A percentile compares a stretch with the other conserved stretches of the same genome.
Evolutionary conservation across 306 rosid species (phyloP).

Genomic region (Arachis stenosperma): DNA sequence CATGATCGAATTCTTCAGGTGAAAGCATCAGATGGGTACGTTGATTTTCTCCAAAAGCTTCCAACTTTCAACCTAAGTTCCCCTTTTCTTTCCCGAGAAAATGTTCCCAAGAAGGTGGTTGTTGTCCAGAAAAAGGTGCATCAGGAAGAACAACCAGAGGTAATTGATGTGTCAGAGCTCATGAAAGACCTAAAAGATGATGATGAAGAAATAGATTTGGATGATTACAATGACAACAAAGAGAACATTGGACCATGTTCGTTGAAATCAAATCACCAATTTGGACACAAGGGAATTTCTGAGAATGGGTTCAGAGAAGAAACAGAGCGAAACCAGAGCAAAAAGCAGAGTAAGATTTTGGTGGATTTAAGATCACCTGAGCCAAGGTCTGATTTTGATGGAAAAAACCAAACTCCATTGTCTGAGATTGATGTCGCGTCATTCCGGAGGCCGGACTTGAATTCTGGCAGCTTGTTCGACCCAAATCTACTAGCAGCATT

Average conservation of each 20-base stretch:
- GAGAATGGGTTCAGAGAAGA: conserved; percentile 32
- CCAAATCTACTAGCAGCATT: conserved; percentile 76
- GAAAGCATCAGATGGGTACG: conserved; percentile 59
- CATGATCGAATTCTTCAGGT: conserved; percentile 76
- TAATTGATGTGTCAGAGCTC: conserved; percentile 53
- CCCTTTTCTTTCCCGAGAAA: conserved; percentile 42
- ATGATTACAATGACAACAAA: conserved; percentile 53
- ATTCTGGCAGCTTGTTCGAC: conserved; percentile 80
- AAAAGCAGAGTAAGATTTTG: conserved; percentile 33
- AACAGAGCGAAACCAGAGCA: conserved; percentile 35
- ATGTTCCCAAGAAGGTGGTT: conserved; percentile 41
- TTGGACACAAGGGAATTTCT: neutral
- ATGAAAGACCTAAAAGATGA: conserved; percentile 61
- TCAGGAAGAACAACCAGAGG: conserved; percentile 36
- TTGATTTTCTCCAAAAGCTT: conserved; percentile 46
- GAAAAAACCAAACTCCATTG: conserved; percentile 30
- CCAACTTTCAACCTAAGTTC: conserved; percentile 33
- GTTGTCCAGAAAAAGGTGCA: conserved; percentile 1
- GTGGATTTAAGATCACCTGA: conserved; percentile 33
- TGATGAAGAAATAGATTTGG: conserved; percentile 44
- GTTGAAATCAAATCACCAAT: conserved; percentile 16
- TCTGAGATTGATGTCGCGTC: conserved; percentile 53
- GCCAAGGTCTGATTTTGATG: neutral
- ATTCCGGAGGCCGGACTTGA: conserved; percentile 75
- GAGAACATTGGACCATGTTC: conserved; percentile 63